These are phyloP conservation scores for Grammothele lineata DNA, from an alignment of 768 basidiomycete genomes.

Conservation along the genomic window DNA sequence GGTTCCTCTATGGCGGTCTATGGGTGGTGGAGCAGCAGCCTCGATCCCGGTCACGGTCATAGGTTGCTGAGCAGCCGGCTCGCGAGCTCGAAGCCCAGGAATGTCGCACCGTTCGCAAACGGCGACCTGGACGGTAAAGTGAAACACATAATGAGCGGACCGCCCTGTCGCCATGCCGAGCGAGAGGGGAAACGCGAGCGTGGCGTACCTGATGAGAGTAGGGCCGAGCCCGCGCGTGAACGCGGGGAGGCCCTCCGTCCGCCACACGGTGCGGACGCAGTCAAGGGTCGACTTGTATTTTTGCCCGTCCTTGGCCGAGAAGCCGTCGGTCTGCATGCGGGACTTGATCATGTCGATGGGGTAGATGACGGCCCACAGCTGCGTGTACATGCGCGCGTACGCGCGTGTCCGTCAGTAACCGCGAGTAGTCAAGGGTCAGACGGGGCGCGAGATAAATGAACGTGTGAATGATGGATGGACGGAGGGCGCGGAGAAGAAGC, in stretches of 20 bases:
- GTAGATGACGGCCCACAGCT: slow-evolving; percentile 93
- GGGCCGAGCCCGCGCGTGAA: slow-evolving; percentile 92
- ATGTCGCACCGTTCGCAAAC: slow-evolving; percentile 95
- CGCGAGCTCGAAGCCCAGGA: slow-evolving; percentile 93
- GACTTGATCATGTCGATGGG: slow-evolving; percentile 97
- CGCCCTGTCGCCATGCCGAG: background rate
- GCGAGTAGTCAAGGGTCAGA: no score
- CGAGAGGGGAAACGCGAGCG: slow-evolving; percentile 20
- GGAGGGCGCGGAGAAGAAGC: background rate
- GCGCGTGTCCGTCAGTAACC: slow-evolving; percentile 1
- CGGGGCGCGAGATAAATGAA: background rate
- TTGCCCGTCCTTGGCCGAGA: slow-evolving; percentile 66
- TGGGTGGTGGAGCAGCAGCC: no score
- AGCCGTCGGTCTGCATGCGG: slow-evolving; percentile 93
- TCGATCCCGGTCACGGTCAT: slow-evolving; percentile 15
- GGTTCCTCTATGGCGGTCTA: no score
- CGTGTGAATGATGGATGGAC: background rate
- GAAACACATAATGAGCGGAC: background rate
- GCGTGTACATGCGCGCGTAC: no score
- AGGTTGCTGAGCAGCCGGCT: slow-evolving; percentile 56
- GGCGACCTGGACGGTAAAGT: slow-evolving; percentile 83
- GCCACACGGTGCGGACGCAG: slow-evolving; percentile 80
- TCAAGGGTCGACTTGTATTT: slow-evolving; percentile 82
- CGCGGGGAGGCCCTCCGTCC: slow-evolving; percentile 75
- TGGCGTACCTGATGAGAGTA: slow-evolving; percentile 79